Conservation (phyloP, 192 early-diverging fungal genomes). For the Backusella morwellensis region DNA sequence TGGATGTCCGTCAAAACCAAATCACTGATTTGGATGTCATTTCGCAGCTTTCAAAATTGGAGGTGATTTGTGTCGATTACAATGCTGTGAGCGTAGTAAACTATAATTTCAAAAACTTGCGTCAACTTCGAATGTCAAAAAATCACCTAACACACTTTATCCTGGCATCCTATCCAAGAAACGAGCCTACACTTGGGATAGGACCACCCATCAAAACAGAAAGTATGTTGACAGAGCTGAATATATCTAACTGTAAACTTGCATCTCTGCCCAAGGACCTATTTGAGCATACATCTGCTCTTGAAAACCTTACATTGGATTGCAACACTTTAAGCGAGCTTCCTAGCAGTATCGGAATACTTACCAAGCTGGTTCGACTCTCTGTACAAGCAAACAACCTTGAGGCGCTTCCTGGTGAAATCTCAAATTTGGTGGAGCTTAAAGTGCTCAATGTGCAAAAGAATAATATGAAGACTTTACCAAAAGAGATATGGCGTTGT, state of each 20-base stretch:
- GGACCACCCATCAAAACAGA: background rate
- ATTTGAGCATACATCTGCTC: slow-evolving; percentile 52
- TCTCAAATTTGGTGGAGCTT: slow-evolving; percentile 63
- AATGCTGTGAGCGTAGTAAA: slow-evolving; percentile 67
- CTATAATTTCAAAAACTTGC: slow-evolving; percentile 53
- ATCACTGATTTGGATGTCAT: slow-evolving; percentile 65
- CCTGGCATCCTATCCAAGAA: slow-evolving; percentile 44
- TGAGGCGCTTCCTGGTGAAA: slow-evolving; percentile 62
- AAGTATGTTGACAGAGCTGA: slow-evolving; percentile 39
- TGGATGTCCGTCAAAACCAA: slow-evolving; percentile 82
- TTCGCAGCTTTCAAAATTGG: slow-evolving; percentile 52
- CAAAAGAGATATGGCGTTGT: slow-evolving; percentile 79
- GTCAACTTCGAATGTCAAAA: slow-evolving; percentile 55
- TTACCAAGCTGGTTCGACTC: slow-evolving; percentile 53
- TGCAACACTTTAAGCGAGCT: slow-evolving; percentile 69
- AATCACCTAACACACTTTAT: slow-evolving; percentile 71
- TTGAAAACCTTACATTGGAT: slow-evolving; percentile 61
- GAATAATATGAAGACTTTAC: slow-evolving; percentile 71
- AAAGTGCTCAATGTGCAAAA: slow-evolving; percentile 65
- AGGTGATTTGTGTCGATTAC: slow-evolving; percentile 64
- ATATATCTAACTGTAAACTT: slow-evolving; percentile 68
- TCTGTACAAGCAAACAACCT: slow-evolving; percentile 69
- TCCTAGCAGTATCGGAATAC: slow-evolving; percentile 54
- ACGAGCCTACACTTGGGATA: background rate
- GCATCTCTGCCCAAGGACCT: slow-evolving; percentile 57